Percentiles rank a stretch among this genome's conserved stretches.
Conservation (phyloP, 2,329 filamentous ascomycete species). For the Lasiodiplodia sp. region DNA sequence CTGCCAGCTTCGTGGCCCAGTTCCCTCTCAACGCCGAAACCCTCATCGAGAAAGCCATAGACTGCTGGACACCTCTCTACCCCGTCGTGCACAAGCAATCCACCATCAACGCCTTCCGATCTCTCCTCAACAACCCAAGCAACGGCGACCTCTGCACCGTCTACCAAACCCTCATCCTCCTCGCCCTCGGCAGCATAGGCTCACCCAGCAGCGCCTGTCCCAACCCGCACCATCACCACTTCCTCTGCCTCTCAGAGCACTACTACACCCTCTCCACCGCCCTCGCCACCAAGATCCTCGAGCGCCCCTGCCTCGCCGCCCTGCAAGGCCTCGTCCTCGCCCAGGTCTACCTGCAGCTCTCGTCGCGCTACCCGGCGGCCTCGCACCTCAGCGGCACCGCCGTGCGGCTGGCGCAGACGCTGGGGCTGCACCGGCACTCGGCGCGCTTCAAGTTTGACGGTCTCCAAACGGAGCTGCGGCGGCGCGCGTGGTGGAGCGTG, state of each 20-base stretch:
- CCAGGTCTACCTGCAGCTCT: neutral
- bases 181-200: neutral
- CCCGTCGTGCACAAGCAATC: neutral
- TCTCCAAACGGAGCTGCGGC: neutral
- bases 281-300: neutral
- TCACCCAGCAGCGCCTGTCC: neutral
- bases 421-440: neutral
- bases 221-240: neutral
- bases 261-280: neutral
- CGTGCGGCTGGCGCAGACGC: neutral
- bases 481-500: neutral
- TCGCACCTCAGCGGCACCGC: constrained; percentile 6
- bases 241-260: neutral
- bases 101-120: neutral
- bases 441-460: neutral
- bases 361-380: neutral
- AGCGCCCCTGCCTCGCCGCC: neutral
- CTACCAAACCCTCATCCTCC: neutral
- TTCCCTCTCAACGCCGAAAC: neutral
- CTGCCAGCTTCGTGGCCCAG: neutral
- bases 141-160: neutral
- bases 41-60: neutral
- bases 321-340: neutral
- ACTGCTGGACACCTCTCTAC: constrained; percentile 2
- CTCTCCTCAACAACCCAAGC: neutral